phyloP scores from a whole-genome alignment of 352 stramenopile species.

The Globisporangium iwayamae region DNA sequence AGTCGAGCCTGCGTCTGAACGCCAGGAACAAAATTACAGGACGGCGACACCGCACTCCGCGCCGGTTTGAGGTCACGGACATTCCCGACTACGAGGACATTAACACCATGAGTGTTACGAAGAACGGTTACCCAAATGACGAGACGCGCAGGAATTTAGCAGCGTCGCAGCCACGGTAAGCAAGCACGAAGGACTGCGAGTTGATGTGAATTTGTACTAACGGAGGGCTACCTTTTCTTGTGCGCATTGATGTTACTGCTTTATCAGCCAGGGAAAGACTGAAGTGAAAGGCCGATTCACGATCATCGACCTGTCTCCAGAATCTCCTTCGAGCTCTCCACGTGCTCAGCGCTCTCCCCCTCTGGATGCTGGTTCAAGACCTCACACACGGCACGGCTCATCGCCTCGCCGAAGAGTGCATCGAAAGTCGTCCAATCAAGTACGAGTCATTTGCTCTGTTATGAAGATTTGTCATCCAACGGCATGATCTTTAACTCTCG shows the following conservation, averaged over 20 bases:
- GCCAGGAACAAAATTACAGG: conserved; percentile 44
- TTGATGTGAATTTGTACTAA: background rate
- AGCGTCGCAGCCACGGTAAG: conserved; percentile 6
- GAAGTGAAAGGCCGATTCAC: conserved; percentile 75
- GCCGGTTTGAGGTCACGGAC: conserved; percentile 73
- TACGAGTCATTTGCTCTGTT: background rate
- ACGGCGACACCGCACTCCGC: conserved; percentile 48
- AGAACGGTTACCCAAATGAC: conserved; percentile 5
- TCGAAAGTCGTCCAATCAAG: conserved; percentile 8
- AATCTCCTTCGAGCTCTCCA: conserved; percentile 34
- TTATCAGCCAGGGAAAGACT: conserved; percentile 50
- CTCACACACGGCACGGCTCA: conserved; percentile 23
- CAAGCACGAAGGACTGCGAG: background rate
- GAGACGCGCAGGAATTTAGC: background rate
- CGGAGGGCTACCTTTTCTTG: background rate
- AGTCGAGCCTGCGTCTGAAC: conserved; percentile 1
- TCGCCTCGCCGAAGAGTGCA: conserved; percentile 16
- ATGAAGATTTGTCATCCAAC: background rate
- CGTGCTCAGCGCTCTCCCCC: conserved; percentile 1
- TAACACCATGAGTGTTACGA: conserved; percentile 1
- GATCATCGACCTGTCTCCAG: conserved; percentile 75
- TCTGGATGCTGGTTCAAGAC: conserved; percentile 14
- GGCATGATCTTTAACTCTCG: background rate
- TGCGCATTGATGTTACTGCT: conserved; percentile 13
- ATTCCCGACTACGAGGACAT: conserved; percentile 46